phyloP scores from a whole-genome alignment of 163 green algal species.

The Chloroidium sp. region DNA sequence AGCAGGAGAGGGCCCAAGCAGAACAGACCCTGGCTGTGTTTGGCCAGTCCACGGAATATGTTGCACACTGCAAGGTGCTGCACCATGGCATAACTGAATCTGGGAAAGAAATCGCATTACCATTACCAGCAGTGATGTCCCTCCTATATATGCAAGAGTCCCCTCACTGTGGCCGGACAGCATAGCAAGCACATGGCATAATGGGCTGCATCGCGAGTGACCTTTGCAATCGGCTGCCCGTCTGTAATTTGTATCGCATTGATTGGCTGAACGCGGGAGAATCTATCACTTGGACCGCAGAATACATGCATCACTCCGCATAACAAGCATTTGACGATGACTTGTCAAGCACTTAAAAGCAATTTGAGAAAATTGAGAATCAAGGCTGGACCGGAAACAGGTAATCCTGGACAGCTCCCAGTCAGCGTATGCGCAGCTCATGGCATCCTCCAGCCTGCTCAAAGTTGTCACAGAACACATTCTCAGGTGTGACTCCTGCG shows the following conservation, averaged over 20 bases:
- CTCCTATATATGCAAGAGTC: too few relatives aligned
- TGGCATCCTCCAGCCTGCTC: conserved; percentile 81
- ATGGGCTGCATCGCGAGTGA: too few relatives aligned
- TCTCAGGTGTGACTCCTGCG: conserved; percentile 37
- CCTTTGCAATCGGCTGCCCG: too few relatives aligned
- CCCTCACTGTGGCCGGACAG: too few relatives aligned
- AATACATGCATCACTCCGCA: too few relatives aligned
- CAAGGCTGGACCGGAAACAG: conserved; percentile 36
- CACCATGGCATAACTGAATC: not conserved
- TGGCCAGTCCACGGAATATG: conserved; percentile 76
- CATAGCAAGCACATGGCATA: too few relatives aligned
- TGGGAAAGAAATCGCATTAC: too few relatives aligned
- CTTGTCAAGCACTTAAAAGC: not conserved
- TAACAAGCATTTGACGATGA: too few relatives aligned
- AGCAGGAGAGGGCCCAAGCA: conserved; percentile 67
- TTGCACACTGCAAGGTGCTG: conserved; percentile 77
- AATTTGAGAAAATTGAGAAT: not conserved
- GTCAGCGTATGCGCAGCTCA: conserved; percentile 87
- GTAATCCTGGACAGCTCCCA: conserved; percentile 80
- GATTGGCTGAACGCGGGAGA: too few relatives aligned
- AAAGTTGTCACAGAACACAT: conserved; percentile 89
- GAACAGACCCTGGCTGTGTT: conserved; percentile 84
- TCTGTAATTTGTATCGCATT: too few relatives aligned
- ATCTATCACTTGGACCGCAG: too few relatives aligned
- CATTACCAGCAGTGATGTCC: too few relatives aligned